phyloP scores from a whole-genome alignment of 1,139 yeast species.

The Debaryomyces subglobosus region DNA sequence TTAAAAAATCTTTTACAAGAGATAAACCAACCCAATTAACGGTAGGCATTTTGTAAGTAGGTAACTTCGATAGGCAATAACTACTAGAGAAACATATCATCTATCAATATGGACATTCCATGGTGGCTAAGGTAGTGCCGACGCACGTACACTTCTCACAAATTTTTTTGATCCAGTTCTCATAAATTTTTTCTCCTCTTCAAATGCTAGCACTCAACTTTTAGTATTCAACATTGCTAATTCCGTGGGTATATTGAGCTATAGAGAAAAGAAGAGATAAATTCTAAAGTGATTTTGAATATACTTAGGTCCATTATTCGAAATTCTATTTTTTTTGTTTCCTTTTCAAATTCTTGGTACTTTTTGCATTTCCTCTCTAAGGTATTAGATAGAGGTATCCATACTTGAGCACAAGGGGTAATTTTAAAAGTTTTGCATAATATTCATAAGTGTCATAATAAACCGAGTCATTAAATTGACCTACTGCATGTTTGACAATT shows the following conservation, averaged over 20 bases:
- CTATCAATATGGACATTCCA: neutral
- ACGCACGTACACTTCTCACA: conserved; percentile 7
- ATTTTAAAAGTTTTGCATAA: conserved; percentile 1
- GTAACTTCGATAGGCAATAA: neutral
- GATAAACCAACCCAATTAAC: neutral
- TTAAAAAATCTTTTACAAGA: neutral
- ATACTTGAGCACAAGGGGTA: neutral
- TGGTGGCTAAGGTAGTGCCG: conserved; percentile 3
- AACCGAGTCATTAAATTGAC: conserved; percentile 1
- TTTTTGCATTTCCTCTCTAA: conserved; percentile 1
- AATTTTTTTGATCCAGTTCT: conserved; percentile 5
- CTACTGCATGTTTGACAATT: conserved; percentile 5
- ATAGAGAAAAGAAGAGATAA: neutral
- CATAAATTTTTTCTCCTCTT: conserved; percentile 7
- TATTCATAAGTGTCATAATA: conserved; percentile 1
- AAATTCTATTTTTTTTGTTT: conserved; percentile 1
- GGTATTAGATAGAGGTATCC: conserved; percentile 2
- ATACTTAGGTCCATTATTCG: neutral
- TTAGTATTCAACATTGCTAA: neutral
- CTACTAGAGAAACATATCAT: neutral
- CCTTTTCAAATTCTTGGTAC: neutral
- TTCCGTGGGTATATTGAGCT: conserved; percentile 3
- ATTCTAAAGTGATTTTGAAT: neutral
- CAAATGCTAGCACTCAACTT: neutral
- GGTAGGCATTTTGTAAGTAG: neutral